Base-by-base conservation (phyloP, 495 filamentous ascomycete genomes). In the Penicillium verhagenii region DNA sequence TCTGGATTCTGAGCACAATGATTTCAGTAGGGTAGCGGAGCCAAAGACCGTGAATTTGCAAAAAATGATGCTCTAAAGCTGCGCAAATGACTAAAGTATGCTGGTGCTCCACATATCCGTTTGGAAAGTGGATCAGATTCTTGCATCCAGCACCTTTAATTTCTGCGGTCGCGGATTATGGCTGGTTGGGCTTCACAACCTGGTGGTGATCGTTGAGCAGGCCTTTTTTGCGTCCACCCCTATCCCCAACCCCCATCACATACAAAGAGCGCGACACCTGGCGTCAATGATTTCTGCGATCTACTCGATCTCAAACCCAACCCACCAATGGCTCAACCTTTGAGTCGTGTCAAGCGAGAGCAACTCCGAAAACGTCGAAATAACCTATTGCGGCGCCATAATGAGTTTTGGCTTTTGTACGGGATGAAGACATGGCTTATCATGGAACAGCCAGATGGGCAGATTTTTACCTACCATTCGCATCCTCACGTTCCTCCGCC, bases 361-460 rank as follows among this genome's bases (percentile, higher is more conserved):
- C 51, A 61, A 25, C 47, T 65, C 3, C 51, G 58, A 1, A 65
- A 65, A 50, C 52, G 58, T 14, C 45, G 54, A 9, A 55, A 61
- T 38, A 61, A 65, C 21, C 16, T 65, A 14, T 35, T 65, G 18
- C 52, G 48, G 23, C 52, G 51, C 14, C 45, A 55, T 14, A 58
- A 61, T 53, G 52, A 58, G 4, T 65, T 65, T 39, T 58, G 50
- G 47, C 47, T 35, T 3, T 19, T 60, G n/a, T 65, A 65, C 46
- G 42, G 21, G 3, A 65, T 65, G 7, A 33, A 37, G 21, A 56
- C 26, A 40, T 56, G 47, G 54, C 25, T 56, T 4, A 39, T 39
- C 11, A 50, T 56, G 47, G 54, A 56, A 11, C 10, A 25, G 28
- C 38, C 38, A 20, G 26, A 56, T 39, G 39, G 54, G 6, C 8